A percentile compares a stretch with the other conserved stretches of the same genome.
phyloP scores from a whole-genome alignment of 208 protist genomes.

The Crithidia sp. region DNA sequence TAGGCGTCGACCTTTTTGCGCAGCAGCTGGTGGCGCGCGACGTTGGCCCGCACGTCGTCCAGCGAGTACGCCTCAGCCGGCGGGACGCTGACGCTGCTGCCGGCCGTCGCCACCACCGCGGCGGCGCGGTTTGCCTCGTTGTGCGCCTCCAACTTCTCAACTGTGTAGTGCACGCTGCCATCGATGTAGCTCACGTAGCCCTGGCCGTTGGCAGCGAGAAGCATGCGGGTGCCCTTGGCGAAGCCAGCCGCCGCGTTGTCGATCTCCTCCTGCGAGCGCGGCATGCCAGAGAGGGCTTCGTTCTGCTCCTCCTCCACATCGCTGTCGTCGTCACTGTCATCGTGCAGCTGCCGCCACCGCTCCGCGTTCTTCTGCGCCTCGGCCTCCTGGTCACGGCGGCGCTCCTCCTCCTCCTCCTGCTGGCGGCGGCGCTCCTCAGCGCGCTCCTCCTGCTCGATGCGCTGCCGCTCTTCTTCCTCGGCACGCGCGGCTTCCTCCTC shows the following conservation, averaged over 20 bases:
- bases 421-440: constrained; percentile 20
- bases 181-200: constrained; percentile 80
- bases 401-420: constrained; percentile 25
- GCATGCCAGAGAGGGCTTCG: constrained; percentile 26
- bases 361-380: constrained; percentile 21
- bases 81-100: constrained; percentile 41
- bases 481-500: constrained; percentile 16
- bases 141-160: constrained; percentile 41
- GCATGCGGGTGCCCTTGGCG: constrained; percentile 37
- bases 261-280: constrained; percentile 45
- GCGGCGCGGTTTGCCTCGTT: constrained; percentile 43
- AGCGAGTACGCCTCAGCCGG: constrained; percentile 45
- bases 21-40: constrained; percentile 31
- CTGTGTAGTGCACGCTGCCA: constrained; percentile 48
- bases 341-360: constrained; percentile 20
- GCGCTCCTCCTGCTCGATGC: constrained; percentile 34
- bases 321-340: constrained; percentile 51
- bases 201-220: constrained; percentile 31
- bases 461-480: constrained; percentile 39
- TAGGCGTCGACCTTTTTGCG: constrained; percentile 71
- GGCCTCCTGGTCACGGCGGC: constrained; percentile 16
- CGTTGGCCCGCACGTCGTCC: constrained; percentile 30
- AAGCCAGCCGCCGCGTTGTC: constrained; percentile 36
- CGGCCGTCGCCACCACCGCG: constrained; percentile 34
- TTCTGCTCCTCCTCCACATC: constrained; percentile 38